A percentile compares a stretch with the other conserved stretches of the same genome.
Conservation (phyloP, 2,329 filamentous ascomycete genomes). For the Aspergillus ruber region DNA sequence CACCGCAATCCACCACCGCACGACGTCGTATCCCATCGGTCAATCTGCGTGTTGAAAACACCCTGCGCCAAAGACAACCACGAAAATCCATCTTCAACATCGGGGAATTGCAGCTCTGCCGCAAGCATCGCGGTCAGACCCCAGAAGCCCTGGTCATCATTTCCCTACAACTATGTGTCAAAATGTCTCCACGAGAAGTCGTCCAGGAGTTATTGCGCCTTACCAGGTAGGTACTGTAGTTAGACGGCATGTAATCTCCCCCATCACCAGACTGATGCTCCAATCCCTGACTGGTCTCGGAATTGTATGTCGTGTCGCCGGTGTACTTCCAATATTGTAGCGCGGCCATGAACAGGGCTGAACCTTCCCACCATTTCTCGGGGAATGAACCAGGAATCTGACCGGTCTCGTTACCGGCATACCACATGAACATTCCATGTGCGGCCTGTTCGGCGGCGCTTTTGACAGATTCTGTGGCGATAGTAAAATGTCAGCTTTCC, state of each 20-base stretch:
- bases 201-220: not conserved
- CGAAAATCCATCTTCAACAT: constrained; percentile 42
- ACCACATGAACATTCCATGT: constrained; percentile 47
- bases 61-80: constrained; percentile 59
- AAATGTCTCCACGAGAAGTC: constrained; percentile 8
- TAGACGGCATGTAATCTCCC: constrained; percentile 32
- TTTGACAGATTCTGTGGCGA: constrained; percentile 36
- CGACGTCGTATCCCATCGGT: constrained; percentile 60
- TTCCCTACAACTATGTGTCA: constrained; percentile 38
- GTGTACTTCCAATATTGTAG: constrained; percentile 67
- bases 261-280: constrained; percentile 27
- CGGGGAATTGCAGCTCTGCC: constrained; percentile 58
- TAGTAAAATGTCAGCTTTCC: not conserved
- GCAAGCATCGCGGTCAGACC: constrained; percentile 62
- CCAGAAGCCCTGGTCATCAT: constrained; percentile 69
- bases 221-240: constrained; percentile 29
- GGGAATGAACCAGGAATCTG: constrained; percentile 52
- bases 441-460: constrained; percentile 38
- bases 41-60: constrained; percentile 64
- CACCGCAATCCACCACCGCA: constrained; percentile 71
- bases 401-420: constrained; percentile 47
- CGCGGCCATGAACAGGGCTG: constrained; percentile 61
- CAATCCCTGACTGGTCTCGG: constrained; percentile 43
- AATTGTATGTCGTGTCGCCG: constrained; percentile 58
- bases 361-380: constrained; percentile 71